Base-by-base conservation (phyloP, 2,329 filamentous ascomycete species). In the Fusarium vanettenii region DNA sequence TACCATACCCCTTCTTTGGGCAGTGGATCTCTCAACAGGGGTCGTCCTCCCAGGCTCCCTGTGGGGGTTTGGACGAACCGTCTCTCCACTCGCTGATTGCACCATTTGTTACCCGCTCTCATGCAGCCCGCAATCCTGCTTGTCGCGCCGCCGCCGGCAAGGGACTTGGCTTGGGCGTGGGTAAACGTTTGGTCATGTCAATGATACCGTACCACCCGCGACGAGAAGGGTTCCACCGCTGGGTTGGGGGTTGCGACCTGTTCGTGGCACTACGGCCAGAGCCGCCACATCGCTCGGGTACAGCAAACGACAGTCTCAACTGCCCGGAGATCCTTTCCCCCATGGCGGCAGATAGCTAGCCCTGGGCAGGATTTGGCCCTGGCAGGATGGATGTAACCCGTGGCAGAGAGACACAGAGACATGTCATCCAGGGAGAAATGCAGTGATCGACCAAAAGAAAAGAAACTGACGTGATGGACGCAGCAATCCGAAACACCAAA, bases 401-500 rank as follows among this genome's bases (percentile, higher is more conserved):
- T 52, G 67, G 43, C 59, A 60, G 45, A 69, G 29, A 50, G 35
- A 50, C 39, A 50, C 39, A 16, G 55, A 29, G 35, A 50, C 52
- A 52, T 35, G 62, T 35, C 57, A 55, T 52, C 35, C 41, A 56
- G 63, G 39, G 13, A 59, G 50, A 33, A 43, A 43, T 70, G 25
- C 50, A 63, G 57, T 57, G 41, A 67, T 65, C 27, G 52, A 66
- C 45, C 20, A 55, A 66, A 39, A 68, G 60, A 56, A 22, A 69
- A 52, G 25, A 61, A 25, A 70, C 76, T 76, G 69, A 81, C 82
- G 70, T 81, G 75, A 78, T 66, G 64, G 50, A 52, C 71, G 73
- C 79, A 95, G 93, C 97, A 37, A 98, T 99, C 80, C 95, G 97
- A 78, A 99, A 99, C 84, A 95, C 95, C 78, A 98, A 98, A 81